A percentile compares a stretch with the other conserved stretches of the same genome.
Conservation (phyloP, 2,329 filamentous ascomycete species). For the Xylariomycetidae sp. region DNA sequence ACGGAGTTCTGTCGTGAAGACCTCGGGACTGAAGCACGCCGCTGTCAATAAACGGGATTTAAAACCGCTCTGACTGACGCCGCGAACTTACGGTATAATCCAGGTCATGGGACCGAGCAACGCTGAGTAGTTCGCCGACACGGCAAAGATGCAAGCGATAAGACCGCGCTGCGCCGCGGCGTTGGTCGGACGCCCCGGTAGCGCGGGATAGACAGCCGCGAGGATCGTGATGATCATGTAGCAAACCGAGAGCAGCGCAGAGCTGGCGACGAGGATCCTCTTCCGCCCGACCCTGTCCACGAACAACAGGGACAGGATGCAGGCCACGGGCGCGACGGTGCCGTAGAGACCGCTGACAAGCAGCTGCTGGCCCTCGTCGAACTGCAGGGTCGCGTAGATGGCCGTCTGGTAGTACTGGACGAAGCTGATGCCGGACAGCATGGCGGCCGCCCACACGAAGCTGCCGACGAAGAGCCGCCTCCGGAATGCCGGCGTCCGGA, state of each 20-base stretch:
- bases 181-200: constrained; percentile 31
- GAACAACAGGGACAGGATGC: constrained; percentile 33
- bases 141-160: constrained; percentile 37
- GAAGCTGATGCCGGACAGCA: constrained; percentile 37
- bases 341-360: constrained; percentile 36
- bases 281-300: constrained; percentile 32
- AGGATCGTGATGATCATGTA: constrained; percentile 36
- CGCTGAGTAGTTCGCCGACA: constrained; percentile 33
- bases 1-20: constrained; percentile 35
- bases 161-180: constrained; percentile 32
- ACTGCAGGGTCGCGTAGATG: constrained; percentile 36
- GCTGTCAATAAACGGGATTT: too few relatives aligned
- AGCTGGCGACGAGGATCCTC: constrained; percentile 33
- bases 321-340: constrained; percentile 32
- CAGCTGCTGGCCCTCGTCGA: constrained; percentile 30
- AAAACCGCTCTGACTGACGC: too few relatives aligned
- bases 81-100: constrained; percentile 36
- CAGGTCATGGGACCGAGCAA: constrained; percentile 36
- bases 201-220: constrained; percentile 31
- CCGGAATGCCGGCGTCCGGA: constrained; percentile 29
- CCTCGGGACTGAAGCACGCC: constrained; percentile 31
- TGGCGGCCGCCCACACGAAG: constrained; percentile 37
- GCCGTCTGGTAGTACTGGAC: constrained; percentile 39
- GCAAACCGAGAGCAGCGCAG: constrained; percentile 29
- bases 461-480: constrained; percentile 34